These are phyloP conservation scores for Trypanosoma platydactyli DNA, from an alignment of 208 protist genomes.

Conservation along the genomic window DNA sequence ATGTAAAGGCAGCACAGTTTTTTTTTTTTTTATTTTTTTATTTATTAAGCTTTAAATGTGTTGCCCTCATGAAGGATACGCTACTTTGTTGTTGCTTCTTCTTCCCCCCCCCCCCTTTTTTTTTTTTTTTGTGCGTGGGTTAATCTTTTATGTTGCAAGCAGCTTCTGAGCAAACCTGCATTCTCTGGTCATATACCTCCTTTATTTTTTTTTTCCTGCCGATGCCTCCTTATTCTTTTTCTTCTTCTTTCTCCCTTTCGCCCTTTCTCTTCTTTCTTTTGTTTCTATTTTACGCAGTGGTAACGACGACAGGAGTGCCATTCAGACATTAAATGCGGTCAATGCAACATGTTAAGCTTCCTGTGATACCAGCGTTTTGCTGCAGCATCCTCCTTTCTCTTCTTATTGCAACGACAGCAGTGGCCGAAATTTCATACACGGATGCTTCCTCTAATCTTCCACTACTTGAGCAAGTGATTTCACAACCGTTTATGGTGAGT, in stretches of 20 bases:
- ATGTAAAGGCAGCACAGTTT: slow-evolving; percentile 7
- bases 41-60: too few relatives aligned
- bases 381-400: not conserved
- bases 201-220: slow-evolving; percentile 9
- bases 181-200: slow-evolving; percentile 9
- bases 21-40: slow-evolving; percentile 23
- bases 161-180: too few relatives aligned
- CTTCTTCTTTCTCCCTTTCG: too few relatives aligned
- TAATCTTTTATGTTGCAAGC: too few relatives aligned
- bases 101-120: not conserved
- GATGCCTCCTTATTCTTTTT: too few relatives aligned
- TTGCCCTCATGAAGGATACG: too few relatives aligned
- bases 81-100: slow-evolving; percentile 13
- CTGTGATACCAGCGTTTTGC: not conserved
- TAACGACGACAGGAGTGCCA: not conserved
- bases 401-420: not conserved
- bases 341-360: not conserved
- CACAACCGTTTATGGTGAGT: slow-evolving; percentile 65
- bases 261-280: slow-evolving; percentile 9
- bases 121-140: not conserved
- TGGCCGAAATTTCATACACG: not conserved
- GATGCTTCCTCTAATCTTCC: slow-evolving; percentile 23
- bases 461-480: slow-evolving; percentile 49
- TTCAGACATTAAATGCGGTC: not conserved
- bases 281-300: not conserved